Percentiles rank a stretch among this genome's conserved stretches.
Evolutionary conservation across 1,284 basidiomycete genomes (phyloP).

Genomic region (Rugosomyces carneus): DNA sequence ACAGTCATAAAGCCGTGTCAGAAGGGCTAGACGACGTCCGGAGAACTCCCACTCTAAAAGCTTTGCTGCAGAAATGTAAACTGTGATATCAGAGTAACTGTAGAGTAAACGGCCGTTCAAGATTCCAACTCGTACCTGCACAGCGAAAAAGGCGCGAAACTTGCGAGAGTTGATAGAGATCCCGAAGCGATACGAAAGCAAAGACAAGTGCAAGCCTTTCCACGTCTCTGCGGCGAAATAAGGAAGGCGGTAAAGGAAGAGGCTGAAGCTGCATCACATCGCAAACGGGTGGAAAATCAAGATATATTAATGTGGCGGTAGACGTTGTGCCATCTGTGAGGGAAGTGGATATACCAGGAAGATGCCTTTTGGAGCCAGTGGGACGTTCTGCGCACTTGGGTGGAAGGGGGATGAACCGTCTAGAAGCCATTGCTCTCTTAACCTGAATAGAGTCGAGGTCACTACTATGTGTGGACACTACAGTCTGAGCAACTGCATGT

Average conservation of each 20-base stretch:
- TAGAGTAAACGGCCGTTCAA: slow-evolving; percentile 1
- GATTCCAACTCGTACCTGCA: slow-evolving; percentile 40
- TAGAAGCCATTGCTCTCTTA: background rate
- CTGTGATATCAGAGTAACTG: slow-evolving; percentile 26
- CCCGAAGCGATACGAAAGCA: slow-evolving; percentile 36
- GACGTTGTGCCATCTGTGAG: background rate
- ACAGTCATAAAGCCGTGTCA: slow-evolving; percentile 33
- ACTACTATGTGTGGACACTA: background rate
- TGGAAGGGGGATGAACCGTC: slow-evolving; percentile 19
- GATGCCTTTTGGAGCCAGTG: background rate
- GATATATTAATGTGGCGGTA: slow-evolving; percentile 12
- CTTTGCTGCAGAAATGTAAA: slow-evolving; percentile 52
- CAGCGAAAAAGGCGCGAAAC: slow-evolving; percentile 62
- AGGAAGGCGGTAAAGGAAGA: slow-evolving; percentile 50
- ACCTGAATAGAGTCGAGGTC: background rate
- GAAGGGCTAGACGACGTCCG: slow-evolving; percentile 39
- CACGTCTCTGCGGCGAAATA: slow-evolving; percentile 51
- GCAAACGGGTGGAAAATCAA: slow-evolving; percentile 27
- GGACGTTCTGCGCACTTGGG: slow-evolving; percentile 3
- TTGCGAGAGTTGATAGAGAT: slow-evolving; percentile 36
- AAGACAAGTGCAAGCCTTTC: slow-evolving; percentile 50
- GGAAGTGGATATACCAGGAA: no score
- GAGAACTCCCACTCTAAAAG: slow-evolving; percentile 39
- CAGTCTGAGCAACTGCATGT: background rate
- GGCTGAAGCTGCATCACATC: slow-evolving; percentile 24